Base-by-base conservation (phyloP, 345 rosid genomes). In the Microcos paniculata region DNA sequence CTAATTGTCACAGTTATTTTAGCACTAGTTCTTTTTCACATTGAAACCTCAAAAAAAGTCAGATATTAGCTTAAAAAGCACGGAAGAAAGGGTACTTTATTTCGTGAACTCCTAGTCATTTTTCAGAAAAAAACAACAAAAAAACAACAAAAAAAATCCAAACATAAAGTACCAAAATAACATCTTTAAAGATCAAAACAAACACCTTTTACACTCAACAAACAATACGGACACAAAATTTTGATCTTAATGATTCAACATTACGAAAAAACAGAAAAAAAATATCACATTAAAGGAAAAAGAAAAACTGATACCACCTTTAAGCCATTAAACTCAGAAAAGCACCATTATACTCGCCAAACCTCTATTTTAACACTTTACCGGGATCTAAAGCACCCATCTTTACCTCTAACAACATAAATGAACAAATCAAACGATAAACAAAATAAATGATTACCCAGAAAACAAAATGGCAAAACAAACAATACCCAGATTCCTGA, bases 401-500 rank as follows among this genome's bases (percentile, higher is more conserved):
- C 77, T 81, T 42, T 9, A 62, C 46, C 68, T 16, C 4, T n/a
- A 53, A 58, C 61, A 70, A 40, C 7, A 59, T 5, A 24, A 73
- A 18, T 8, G 24, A 51, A 67, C 72, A 57, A 67, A 59, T 38
- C 65, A 61, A 45, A 40, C 4, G 23, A 71, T 35, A 18, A 28
- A 26, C 24, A 62, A 75, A 73, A 48, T 14, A 4, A 72, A 70
- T 0, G 66, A 70, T 0, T 10, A 56, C 77, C 79, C 79, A 80
- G 77, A 82, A 72, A 62, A 69, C 10, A 70, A 62, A 76, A 75
- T 62, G 71, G 71, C 56, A 53, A 48, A 49, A 76, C 72, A 23
- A 57, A 45, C 67, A 79, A 76, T 7, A 79, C 79, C 80, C 83
- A 79, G 71, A 46, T 76, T 31, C 79, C 79, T 80, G 79, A 66